phyloP scores from a whole-genome alignment of 2,329 filamentous ascomycete genomes.

The Akanthomyces uredinophilus region DNA sequence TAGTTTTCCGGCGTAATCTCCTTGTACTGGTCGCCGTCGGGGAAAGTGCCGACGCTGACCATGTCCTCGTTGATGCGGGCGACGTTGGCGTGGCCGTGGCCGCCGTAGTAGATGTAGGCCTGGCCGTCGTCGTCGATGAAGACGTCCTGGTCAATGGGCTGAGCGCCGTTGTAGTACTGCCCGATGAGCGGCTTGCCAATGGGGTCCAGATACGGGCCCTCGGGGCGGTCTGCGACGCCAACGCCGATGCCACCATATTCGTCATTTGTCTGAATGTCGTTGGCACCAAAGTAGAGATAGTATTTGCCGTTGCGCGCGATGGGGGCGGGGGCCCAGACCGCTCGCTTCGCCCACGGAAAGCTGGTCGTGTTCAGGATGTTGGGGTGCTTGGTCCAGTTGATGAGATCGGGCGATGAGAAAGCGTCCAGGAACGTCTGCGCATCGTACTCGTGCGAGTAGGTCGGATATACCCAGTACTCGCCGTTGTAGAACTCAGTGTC shows the following conservation, averaged over 20 bases:
- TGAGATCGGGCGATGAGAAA: conserved; percentile 44
- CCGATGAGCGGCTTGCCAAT: conserved; percentile 30
- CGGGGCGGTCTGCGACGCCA: conserved; percentile 28
- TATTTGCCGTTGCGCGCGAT: conserved; percentile 39
- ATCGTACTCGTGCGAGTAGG: conserved; percentile 38
- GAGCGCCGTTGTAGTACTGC: conserved; percentile 39
- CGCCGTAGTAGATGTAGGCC: conserved; percentile 38
- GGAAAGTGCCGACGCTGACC: conserved; percentile 36
- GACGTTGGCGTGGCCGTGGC: conserved; percentile 33
- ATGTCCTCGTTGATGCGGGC: conserved; percentile 39
- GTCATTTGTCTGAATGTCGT: conserved; percentile 35
- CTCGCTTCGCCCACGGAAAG: conserved; percentile 38
- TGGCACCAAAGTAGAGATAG: conserved; percentile 47
- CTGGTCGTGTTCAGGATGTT: conserved; percentile 32
- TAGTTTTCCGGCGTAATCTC: conserved; percentile 42
- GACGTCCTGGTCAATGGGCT: conserved; percentile 39
- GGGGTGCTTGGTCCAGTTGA: conserved; percentile 43
- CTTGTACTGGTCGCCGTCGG: conserved; percentile 33
- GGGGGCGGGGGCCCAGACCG: conserved; percentile 45
- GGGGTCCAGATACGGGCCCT: conserved; percentile 32
- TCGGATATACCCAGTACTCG: conserved; percentile 45
- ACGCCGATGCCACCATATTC: conserved; percentile 37
- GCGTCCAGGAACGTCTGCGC: conserved; percentile 46
- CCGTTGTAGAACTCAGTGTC: conserved; percentile 42
- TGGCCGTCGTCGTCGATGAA: conserved; percentile 39